Evolutionary conservation across 306 rosid species (phyloP).

Genomic region (Quercus alba): DNA sequence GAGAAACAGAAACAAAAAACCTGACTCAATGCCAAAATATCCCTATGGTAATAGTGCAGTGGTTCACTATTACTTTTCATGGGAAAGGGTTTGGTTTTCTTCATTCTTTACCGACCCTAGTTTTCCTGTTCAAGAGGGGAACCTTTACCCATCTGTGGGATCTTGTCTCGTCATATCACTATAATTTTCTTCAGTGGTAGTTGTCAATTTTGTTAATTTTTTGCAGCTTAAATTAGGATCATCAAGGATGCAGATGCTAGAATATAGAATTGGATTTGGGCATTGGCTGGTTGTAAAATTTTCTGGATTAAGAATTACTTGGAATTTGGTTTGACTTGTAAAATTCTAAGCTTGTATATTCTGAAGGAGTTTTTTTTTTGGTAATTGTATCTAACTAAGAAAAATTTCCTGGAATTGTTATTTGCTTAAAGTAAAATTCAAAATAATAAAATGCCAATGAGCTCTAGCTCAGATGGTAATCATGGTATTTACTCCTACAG

Average conservation of each 20-base stretch:
- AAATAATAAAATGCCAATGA: neutral
- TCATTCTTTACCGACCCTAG: neutral
- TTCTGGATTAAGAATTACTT: neutral
- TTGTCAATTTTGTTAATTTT: neutral
- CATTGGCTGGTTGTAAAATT: neutral
- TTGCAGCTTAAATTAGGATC: neutral
- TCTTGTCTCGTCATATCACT: neutral
- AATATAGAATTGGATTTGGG: neutral
- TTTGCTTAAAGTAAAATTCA: neutral
- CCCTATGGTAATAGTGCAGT: neutral
- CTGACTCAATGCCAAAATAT: slow-evolving; percentile 8
- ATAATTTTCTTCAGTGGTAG: neutral
- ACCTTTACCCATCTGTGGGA: neutral
- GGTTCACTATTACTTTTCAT: neutral
- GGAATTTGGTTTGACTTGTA: neutral
- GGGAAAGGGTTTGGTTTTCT: neutral
- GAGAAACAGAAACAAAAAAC: neutral
- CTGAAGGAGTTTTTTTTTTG: neutral
- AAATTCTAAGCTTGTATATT: neutral
- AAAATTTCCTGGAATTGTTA: neutral
- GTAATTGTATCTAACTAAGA: neutral
- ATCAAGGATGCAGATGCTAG: neutral
- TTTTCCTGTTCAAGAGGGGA: neutral
- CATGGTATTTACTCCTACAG: too few relatives aligned
- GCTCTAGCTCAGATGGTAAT: too few relatives aligned